Evolutionary conservation across 345 rosid species (phyloP).

Genomic region (Pugionium dolabratum): DNA sequence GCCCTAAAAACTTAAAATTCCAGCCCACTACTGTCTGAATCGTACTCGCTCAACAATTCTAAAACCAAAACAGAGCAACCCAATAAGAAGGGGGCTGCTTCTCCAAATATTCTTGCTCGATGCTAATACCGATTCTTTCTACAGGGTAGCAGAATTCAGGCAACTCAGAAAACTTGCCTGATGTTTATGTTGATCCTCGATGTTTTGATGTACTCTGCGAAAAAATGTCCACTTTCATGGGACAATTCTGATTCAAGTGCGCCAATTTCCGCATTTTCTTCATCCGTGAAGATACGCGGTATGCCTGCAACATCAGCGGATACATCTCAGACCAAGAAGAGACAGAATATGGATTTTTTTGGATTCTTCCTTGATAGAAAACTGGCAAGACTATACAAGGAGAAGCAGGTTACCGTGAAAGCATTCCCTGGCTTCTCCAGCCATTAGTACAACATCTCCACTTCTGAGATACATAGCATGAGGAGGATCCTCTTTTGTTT

Average conservation of each 20-base stretch:
- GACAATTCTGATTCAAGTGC: conserved; percentile 57
- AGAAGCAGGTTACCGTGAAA: conserved; percentile 65
- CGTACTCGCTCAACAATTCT: background rate
- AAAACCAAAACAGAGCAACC: conserved; percentile 8
- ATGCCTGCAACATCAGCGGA: conserved; percentile 54
- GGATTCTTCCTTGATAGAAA: background rate
- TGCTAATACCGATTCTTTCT: background rate
- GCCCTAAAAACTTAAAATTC: too few species aligned
- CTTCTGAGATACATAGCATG: conserved; percentile 89
- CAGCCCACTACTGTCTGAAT: conserved; percentile 1
- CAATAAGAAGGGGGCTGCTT: background rate
- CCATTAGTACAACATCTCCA: conserved; percentile 92
- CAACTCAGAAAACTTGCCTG: conserved; percentile 69
- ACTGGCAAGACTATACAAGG: conserved; percentile 2
- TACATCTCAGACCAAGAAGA: conserved; percentile 21
- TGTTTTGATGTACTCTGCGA: conserved; percentile 64
- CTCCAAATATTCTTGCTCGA: conserved; percentile 13
- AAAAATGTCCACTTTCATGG: conserved; percentile 39
- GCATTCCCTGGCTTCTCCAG: conserved; percentile 94
- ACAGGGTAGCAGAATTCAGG: background rate
- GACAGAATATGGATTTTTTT: background rate
- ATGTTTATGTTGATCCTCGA: conserved; percentile 91
- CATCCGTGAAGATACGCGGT: conserved; percentile 72
- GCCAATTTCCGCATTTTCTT: conserved; percentile 59
- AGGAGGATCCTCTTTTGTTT: conserved; percentile 72